Conservation (phyloP, 768 basidiomycete genomes). For the Rhodotorula graminis region DNA sequence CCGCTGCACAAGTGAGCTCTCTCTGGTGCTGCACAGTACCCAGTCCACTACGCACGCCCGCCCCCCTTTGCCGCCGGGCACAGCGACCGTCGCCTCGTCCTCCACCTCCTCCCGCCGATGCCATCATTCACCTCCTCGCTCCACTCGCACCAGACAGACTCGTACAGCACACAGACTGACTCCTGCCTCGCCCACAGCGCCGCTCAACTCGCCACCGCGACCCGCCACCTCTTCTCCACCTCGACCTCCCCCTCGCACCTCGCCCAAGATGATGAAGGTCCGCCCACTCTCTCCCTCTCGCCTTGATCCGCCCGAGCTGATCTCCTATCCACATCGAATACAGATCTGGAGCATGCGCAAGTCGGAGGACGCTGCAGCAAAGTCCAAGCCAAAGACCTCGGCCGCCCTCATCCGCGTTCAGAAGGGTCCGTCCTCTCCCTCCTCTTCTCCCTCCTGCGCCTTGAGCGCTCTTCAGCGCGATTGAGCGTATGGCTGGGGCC, state of each 20-base stretch:
- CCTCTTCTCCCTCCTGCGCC: background rate
- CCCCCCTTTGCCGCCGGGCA: too few relatives aligned
- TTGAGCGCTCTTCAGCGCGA: too few relatives aligned
- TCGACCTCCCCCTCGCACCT: background rate
- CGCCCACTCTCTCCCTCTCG: accelerated
- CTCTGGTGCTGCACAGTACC: too few relatives aligned
- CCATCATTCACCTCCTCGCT: too few relatives aligned
- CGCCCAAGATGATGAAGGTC: conserved; percentile 36
- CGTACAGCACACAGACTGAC: too few relatives aligned
- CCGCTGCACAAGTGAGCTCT: too few relatives aligned
- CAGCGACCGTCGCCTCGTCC: too few relatives aligned
- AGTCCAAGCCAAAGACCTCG: conserved; percentile 97
- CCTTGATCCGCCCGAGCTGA: background rate
- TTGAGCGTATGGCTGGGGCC: too few relatives aligned
- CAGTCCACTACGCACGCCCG: too few relatives aligned
- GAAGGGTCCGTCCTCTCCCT: conserved; percentile 64
- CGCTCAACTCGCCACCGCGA: background rate
- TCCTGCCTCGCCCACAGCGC: too few relatives aligned
- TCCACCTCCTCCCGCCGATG: too few relatives aligned
- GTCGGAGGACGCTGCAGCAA: conserved; percentile 92
- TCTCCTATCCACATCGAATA: background rate
- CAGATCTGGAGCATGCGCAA: conserved; percentile 99
- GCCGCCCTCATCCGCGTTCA: conserved; percentile 99
- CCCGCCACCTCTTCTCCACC: background rate
- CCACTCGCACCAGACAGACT: too few relatives aligned